Percentiles rank a stretch among this genome's conserved stretches.
phyloP scores from a whole-genome alignment of 2,329 filamentous ascomycete genomes.

The Talaromyces rugulosus region DNA sequence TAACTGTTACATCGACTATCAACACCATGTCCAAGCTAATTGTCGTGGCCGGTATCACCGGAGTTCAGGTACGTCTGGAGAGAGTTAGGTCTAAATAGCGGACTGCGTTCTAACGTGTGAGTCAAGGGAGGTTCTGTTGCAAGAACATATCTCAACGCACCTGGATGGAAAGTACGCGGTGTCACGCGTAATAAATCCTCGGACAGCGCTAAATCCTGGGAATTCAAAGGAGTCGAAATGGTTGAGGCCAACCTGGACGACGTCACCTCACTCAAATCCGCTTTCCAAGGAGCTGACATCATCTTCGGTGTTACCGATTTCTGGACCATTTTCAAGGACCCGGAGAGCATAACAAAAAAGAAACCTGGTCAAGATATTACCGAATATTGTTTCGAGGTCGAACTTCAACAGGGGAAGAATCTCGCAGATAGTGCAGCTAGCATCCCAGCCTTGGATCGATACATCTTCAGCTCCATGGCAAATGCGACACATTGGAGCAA shows the following conservation, averaged over 20 bases:
- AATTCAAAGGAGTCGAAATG: constrained; percentile 2
- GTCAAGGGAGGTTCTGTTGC: constrained; percentile 1
- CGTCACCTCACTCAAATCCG: not conserved
- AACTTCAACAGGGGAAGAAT: constrained; percentile 8
- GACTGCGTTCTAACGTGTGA: not conserved
- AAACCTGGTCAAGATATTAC: not conserved
- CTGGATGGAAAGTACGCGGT: constrained; percentile 4
- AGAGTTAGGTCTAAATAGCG: not conserved
- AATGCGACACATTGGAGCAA: constrained; percentile 1
- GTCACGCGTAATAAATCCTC: not conserved
- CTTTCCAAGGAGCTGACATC: constrained; percentile 2
- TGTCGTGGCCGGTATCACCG: not conserved
- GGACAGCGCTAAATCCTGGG: not conserved
- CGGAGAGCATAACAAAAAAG: constrained; percentile 1
- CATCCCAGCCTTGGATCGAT: not conserved
- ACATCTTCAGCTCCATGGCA: constrained; percentile 6
- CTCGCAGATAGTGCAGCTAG: not conserved
- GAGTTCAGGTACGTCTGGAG: not conserved
- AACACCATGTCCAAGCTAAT: not conserved
- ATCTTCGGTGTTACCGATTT: constrained; percentile 8
- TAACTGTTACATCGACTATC: not conserved
- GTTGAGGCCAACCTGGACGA: constrained; percentile 6
- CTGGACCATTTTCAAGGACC: constrained; percentile 6
- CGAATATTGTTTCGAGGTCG: constrained; percentile 3
- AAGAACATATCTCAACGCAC: not conserved